These are phyloP conservation scores for Eimeria praecox DNA, from an alignment of 169 alveolate genomes.

Conservation along the genomic window DNA sequence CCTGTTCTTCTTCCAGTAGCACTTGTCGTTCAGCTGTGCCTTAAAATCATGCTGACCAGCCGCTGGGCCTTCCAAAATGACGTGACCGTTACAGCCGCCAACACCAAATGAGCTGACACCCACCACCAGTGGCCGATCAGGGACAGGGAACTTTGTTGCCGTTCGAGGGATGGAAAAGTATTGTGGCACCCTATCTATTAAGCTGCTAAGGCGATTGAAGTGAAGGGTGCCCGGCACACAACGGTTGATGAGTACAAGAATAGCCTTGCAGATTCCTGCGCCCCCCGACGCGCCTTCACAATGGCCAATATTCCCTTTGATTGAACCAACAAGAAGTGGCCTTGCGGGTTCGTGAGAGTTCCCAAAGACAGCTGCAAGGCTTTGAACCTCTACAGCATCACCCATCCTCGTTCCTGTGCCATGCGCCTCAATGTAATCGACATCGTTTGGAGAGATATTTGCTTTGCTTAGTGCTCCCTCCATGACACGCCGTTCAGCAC, in stretches of 20 bases:
- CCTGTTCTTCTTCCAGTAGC: slow-evolving; percentile 27
- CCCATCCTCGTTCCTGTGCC: slow-evolving; percentile 90
- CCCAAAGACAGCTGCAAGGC: slow-evolving; percentile 86
- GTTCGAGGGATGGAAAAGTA: slow-evolving; percentile 82
- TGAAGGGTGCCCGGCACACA: slow-evolving; percentile 88
- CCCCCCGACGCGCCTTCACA: slow-evolving; percentile 88
- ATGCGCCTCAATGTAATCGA: slow-evolving; percentile 86
- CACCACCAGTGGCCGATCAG: slow-evolving; percentile 66
- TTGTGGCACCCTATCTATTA: slow-evolving; percentile 85
- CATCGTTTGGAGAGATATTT: slow-evolving; percentile 77
- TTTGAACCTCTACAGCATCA: slow-evolving; percentile 88
- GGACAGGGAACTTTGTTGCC: not conserved
- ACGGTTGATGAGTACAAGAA: slow-evolving; percentile 84
- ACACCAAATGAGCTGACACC: slow-evolving; percentile 87
- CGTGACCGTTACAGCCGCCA: slow-evolving; percentile 89
- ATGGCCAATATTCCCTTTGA: slow-evolving; percentile 88
- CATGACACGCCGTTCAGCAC: slow-evolving; percentile 85
- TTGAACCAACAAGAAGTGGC: slow-evolving; percentile 86
- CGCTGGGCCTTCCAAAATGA: slow-evolving; percentile 76
- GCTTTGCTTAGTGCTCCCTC: slow-evolving; percentile 82
- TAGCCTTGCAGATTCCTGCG: slow-evolving; percentile 86
- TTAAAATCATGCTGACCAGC: slow-evolving; percentile 33
- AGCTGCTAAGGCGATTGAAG: slow-evolving; percentile 86
- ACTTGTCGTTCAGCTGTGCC: slow-evolving; percentile 67
- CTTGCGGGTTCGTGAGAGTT: slow-evolving; percentile 79